Base-by-base conservation (phyloP, 2,329 filamentous ascomycete genomes). In the Metarhizium humberi region DNA sequence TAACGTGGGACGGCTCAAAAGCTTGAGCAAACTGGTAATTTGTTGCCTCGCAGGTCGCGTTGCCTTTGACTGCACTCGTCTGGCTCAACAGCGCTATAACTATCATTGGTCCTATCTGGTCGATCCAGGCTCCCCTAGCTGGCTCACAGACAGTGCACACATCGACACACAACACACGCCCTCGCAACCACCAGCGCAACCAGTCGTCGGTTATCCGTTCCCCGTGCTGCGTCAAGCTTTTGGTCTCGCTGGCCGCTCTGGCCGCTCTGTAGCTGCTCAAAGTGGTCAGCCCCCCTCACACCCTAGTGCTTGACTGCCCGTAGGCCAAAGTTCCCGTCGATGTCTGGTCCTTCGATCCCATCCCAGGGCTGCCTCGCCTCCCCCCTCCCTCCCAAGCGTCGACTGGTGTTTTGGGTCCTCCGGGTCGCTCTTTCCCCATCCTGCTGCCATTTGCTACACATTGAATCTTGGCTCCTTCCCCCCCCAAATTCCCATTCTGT, bases 341-440 rank as follows among this genome's bases (percentile, higher is more conserved):
- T 25, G 25, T 25, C 14, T 11, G 14, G 14, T 40, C 38, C 38
- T 40, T 40, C 38, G 13, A 16, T 40, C 38, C 38, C 38, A 40
- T 40, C 38, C 38, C 14, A 40, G 32, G 32, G 50, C n/a, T 20
- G 50, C 25, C 8, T 36, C 45, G 30, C 34, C n/a, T 40, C 46
- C 52, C 45, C 30, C 40, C 43, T 43, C n/a, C 43, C n/a, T 16
- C 29, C 45, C 43, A 45, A 45, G 50, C 14, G 29, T 14, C 10
- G 40, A 40, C 53, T 29, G 18, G 54, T 45, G 52, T 49, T 53
- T 53, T 53, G 34, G 60, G 59, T 63, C 57, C 55, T 57, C 53
- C 57, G 57, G 64, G 66, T 70, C 67, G 68, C 67, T 69, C 68
- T 64, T 71, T 54, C 67, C 68, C 67, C 65, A 63, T 68, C 64